A percentile compares a stretch with the other conserved stretches of the same genome.
Evolutionary conservation across 2,329 filamentous ascomycete species (phyloP).

Genomic region (Penicillium sp.): DNA sequence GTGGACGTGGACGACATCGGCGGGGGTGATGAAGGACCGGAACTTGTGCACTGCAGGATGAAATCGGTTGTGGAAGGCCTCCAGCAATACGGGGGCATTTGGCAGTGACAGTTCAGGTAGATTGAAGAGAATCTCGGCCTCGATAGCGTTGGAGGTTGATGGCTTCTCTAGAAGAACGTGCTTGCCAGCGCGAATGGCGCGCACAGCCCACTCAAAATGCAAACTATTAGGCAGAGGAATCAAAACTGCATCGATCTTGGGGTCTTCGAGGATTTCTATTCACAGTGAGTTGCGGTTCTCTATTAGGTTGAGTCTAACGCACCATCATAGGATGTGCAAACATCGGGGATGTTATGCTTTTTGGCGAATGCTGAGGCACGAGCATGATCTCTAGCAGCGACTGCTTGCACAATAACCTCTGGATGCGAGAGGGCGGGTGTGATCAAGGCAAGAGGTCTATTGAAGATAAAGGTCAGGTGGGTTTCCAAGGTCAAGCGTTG

Average conservation of each 20-base stretch:
- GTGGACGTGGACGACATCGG: background rate
- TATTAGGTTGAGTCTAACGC: background rate
- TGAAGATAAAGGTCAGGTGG: background rate
- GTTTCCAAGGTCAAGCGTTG: background rate
- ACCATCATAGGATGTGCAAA: background rate
- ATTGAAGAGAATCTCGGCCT: background rate
- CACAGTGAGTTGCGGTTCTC: background rate
- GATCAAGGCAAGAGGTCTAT: background rate
- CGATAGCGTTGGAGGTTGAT: background rate
- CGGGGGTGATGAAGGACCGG: background rate
- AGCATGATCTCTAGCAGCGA: background rate
- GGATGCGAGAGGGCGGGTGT: background rate
- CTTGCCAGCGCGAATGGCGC: background rate
- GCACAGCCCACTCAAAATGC: background rate
- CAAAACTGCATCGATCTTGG: background rate
- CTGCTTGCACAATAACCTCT: background rate
- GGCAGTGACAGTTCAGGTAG: background rate
- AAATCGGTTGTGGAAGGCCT: background rate
- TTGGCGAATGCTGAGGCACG: background rate
- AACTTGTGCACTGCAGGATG: background rate
- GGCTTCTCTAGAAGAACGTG: background rate
- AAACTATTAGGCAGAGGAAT: background rate
- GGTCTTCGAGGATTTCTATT: background rate
- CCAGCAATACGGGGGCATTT: background rate
- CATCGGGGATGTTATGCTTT: background rate